phyloP scores from a whole-genome alignment of 192 early-diverging fungal species.

The Chytriomyces sp. region DNA sequence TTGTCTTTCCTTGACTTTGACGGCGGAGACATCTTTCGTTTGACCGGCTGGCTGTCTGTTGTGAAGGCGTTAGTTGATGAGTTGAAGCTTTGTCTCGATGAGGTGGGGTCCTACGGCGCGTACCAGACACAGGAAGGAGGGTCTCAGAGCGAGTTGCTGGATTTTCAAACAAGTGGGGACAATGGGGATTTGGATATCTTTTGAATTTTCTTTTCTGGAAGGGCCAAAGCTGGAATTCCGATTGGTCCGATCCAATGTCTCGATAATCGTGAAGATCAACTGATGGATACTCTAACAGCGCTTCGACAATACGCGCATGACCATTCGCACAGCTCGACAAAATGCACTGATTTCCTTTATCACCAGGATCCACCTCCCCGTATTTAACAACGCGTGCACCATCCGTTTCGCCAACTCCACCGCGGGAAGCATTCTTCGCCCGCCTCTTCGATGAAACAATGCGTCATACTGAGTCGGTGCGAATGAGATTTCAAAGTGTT shows the following conservation, averaged over 20 bases:
- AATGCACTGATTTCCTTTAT: neutral
- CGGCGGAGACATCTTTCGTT: slow-evolving; percentile 32
- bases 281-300: neutral
- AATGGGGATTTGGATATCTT: too few species aligned
- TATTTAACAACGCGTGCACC: slow-evolving; percentile 3
- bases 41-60: neutral
- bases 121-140: too few species aligned
- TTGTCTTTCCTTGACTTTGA: slow-evolving; percentile 52
- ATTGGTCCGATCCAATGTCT: too few species aligned
- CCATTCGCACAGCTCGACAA: slow-evolving; percentile 2
- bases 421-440: slow-evolving; percentile 12
- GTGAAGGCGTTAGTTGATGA: neutral
- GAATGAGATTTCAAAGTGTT: slow-evolving; percentile 31
- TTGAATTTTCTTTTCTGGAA: too few species aligned
- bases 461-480: neutral
- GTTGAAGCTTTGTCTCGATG: neutral
- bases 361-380: neutral
- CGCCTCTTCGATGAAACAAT: neutral
- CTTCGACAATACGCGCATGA: neutral
- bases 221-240: too few species aligned
- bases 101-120: neutral
- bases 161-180: too few species aligned
- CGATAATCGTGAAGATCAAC: slow-evolving; percentile 8
- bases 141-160: too few species aligned
- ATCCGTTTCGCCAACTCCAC: slow-evolving; percentile 15